Evolutionary conservation across 83 land plant species (phyloP).

Genomic region (Diphasiastrum complanatum): DNA sequence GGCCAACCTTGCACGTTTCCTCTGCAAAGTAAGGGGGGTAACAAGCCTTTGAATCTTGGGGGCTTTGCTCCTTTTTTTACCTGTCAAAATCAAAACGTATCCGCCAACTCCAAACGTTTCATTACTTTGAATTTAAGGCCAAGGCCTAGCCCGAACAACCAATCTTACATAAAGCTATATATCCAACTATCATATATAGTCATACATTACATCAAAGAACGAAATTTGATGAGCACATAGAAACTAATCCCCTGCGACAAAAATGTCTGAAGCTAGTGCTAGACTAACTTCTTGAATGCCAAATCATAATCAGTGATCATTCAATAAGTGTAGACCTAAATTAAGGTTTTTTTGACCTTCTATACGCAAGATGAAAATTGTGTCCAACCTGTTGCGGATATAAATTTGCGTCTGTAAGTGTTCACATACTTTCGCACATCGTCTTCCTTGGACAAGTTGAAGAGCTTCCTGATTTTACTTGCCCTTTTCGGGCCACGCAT

Average conservation of each 20-base stretch:
- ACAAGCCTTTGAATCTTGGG: constrained; percentile 66
- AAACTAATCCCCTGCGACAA: no score
- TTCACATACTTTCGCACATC: constrained; percentile 65
- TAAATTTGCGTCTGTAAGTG: constrained; percentile 53
- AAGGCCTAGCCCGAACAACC: neutral
- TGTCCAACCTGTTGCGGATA: constrained; percentile 37
- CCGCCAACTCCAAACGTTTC: neutral
- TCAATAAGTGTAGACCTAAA: neutral
- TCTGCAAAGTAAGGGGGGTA: constrained; percentile 50
- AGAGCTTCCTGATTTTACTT: constrained; percentile 57
- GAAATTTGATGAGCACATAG: no score
- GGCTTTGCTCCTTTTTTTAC: constrained; percentile 65
- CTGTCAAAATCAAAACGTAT: constrained; percentile 20
- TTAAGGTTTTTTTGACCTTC: no score
- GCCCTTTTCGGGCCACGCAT: constrained; percentile 74
- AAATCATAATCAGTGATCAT: no score
- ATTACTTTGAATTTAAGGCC: neutral
- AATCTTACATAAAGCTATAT: neutral
- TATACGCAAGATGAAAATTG: neutral
- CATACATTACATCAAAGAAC: neutral
- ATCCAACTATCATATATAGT: no score
- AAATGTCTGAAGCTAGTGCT: no score
- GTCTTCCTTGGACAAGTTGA: constrained; percentile 63
- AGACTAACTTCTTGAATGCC: no score
- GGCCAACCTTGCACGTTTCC: constrained; percentile 48